Base-by-base conservation (phyloP, 2,329 filamentous ascomycete species). In the Curvularia spicifera region DNA sequence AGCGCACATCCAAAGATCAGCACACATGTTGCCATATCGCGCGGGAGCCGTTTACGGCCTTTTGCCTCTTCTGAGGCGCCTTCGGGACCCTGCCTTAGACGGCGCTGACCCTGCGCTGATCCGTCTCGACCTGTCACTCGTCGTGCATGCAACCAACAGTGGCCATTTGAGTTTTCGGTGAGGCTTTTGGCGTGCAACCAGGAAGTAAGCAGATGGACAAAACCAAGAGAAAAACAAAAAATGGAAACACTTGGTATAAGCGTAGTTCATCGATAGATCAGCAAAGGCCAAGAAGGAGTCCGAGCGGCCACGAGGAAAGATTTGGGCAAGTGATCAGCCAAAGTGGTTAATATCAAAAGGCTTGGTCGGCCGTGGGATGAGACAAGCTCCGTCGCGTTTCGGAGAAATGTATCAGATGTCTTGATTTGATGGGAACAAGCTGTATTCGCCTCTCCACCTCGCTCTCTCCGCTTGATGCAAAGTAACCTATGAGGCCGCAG, bases 341-440 rank as follows among this genome's bases (percentile, higher is more conserved):
- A 29, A 55, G 55, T 59, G 56, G 52, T 37, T 59, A 35, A 50
- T 54, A 51, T 53, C 31, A 46, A 45, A 40, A 50, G 45, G 31
- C 29, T 20, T 48, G 51, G 63, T 64, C 58, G 67, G 68, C 63
- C 51, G 52, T 35, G 46, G 46, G 59, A 54, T 68, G 66, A 69
- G 66, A 54, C 53, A 55, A 18, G 43, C 50, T 51, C 45, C 47
- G 2, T 24, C 47, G 42, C 5, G 12, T 28, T 56, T 43, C 29
- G 53, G 46, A 56, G 28, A 18, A 35, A 31, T 43, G 43, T 53
- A 57, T 48, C 35, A 48, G 26, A 18, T 57, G 46, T 43, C 13
- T 43, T 45, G 28, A 39, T 49, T 33, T 44, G 18, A 18, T 26
- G 24, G 31, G 3, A 53, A 45, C 20, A 43, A n/a, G 18, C 24